phyloP scores from a whole-genome alignment of 2,329 filamentous ascomycete species.

The Alternaria sp. region DNA sequence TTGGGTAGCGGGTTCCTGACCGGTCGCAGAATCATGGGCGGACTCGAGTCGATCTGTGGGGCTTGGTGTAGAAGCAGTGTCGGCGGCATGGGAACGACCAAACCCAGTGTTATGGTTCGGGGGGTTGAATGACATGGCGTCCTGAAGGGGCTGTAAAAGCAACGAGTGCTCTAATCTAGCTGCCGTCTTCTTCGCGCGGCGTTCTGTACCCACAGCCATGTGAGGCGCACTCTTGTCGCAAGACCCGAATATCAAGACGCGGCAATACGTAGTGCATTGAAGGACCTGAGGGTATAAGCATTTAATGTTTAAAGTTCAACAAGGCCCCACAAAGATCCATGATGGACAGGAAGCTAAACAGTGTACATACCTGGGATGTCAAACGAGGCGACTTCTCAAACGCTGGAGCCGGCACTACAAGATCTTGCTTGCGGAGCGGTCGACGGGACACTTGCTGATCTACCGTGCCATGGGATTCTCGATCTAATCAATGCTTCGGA shows the following conservation, averaged over 20 bases:
- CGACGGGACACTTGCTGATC: constrained; percentile 42
- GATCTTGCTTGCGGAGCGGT: constrained; percentile 38
- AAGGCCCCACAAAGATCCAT: constrained; percentile 23
- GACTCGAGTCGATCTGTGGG: constrained; percentile 29
- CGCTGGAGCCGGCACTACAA: constrained; percentile 45
- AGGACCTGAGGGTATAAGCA: constrained; percentile 37
- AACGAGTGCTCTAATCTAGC: constrained; percentile 41
- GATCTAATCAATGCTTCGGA: constrained; percentile 37
- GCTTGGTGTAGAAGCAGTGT: constrained; percentile 29
- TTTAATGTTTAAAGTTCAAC: constrained; percentile 32
- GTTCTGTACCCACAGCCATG: constrained; percentile 49
- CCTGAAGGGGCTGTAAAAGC: constrained; percentile 38
- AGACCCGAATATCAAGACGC: constrained; percentile 31
- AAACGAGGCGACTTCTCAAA: constrained; percentile 41
- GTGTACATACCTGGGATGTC: constrained; percentile 38
- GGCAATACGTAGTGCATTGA: constrained; percentile 38
- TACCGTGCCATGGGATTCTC: constrained; percentile 41
- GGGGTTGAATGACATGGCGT: constrained; percentile 46
- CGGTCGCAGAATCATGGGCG: constrained; percentile 22
- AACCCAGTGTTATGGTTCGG: constrained; percentile 35
- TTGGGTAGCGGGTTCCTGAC: constrained; percentile 23
- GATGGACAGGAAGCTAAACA: constrained; percentile 25
- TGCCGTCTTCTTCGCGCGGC: constrained; percentile 43
- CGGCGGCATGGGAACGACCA: constrained; percentile 28
- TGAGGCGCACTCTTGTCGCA: constrained; percentile 39